phyloP scores from a whole-genome alignment of 331 rosid genomes.

The Cydonia oblonga region DNA sequence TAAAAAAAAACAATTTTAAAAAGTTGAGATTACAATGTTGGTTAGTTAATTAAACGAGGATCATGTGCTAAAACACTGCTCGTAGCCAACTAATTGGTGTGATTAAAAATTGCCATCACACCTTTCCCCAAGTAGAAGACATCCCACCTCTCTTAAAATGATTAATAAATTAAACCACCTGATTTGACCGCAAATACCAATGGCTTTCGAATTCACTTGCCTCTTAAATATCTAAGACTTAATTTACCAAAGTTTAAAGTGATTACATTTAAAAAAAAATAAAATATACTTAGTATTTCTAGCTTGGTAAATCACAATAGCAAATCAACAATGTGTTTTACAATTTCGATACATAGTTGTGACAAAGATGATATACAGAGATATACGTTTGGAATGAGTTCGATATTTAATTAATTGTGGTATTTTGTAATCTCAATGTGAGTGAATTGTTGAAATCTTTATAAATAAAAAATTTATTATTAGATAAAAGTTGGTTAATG shows the following conservation, averaged over 20 bases:
- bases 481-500: background rate
- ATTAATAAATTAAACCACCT: background rate
- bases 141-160: conserved; percentile 8
- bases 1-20: too few species aligned
- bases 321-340: background rate
- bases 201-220: conserved; percentile 35
- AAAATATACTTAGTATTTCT: background rate
- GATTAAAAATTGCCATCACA: conserved; percentile 26
- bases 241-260: background rate
- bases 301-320: background rate
- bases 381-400: too few species aligned
- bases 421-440: too few species aligned
- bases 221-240: background rate
- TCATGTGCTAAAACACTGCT: conserved; percentile 10
- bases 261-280: background rate
- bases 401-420: too few species aligned
- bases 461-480: background rate
- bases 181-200: conserved; percentile 23
- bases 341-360: too few species aligned
- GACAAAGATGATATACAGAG: too few species aligned
- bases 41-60: conserved; percentile 12
- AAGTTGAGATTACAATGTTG: background rate
- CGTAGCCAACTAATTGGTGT: background rate
- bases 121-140: conserved; percentile 18
- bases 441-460: too few species aligned